Evolutionary conservation across 2,329 filamentous ascomycete species (phyloP).

Genomic region (Pleochaeta shiraiana): DNA sequence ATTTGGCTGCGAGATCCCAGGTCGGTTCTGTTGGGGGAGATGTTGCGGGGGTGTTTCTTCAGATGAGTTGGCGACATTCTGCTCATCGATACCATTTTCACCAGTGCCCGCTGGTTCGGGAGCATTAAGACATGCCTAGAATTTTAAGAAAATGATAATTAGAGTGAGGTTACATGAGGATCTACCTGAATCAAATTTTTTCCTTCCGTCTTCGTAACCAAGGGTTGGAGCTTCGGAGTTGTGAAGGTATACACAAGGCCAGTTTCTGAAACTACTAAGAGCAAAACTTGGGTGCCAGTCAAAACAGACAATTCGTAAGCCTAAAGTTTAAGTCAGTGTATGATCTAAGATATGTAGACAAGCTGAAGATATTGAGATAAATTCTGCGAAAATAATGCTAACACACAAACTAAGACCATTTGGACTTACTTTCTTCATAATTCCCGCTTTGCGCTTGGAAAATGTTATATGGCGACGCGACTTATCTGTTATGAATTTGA

Average conservation of each 20-base stretch:
- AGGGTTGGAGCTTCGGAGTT: constrained; percentile 90
- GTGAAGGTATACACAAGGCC: constrained; percentile 97
- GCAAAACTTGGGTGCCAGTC: constrained; percentile 89
- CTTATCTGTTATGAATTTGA: constrained; percentile 99
- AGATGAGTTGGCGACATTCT: constrained; percentile 65
- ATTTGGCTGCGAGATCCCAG: constrained; percentile 36
- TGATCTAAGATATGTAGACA: too few relatives aligned
- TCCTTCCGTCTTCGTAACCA: constrained; percentile 95
- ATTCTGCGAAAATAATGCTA: too few relatives aligned
- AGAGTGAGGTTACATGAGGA: not conserved
- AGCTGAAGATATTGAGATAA: too few relatives aligned
- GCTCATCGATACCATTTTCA: constrained; percentile 61
- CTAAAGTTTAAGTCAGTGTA: constrained; percentile 27
- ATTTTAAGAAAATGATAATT: constrained; percentile 18
- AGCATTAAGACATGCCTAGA: constrained; percentile 82
- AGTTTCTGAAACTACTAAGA: constrained; percentile 93
- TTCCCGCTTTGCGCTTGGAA: constrained; percentile 97
- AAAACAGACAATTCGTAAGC: constrained; percentile 95
- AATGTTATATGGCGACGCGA: constrained; percentile 98
- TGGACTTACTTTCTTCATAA: constrained; percentile 96
- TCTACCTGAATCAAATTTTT: constrained; percentile 95
- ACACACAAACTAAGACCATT: too few relatives aligned
- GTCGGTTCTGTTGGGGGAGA: constrained; percentile 40
- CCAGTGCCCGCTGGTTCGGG: constrained; percentile 68
- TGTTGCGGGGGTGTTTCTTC: constrained; percentile 68